phyloP scores from a whole-genome alignment of 1,139 yeast genomes.

The Kodamaea sp. region DNA sequence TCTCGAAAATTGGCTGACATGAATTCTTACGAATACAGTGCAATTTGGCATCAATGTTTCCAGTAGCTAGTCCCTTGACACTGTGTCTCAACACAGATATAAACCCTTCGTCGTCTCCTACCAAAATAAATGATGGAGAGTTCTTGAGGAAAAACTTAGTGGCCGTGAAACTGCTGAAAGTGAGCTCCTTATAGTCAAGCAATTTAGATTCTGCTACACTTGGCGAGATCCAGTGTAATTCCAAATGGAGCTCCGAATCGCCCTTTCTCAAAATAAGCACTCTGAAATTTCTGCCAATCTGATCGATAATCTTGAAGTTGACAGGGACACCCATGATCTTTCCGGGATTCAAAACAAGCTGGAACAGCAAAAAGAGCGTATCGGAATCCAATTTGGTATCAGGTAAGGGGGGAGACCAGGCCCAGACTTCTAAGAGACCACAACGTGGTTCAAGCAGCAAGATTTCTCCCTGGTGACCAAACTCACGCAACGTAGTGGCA shows the following conservation, averaged over 20 bases:
- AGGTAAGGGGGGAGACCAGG: slow-evolving; percentile 40
- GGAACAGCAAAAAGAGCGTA: slow-evolving; percentile 31
- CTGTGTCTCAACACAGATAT: slow-evolving; percentile 20
- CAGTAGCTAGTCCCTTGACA: slow-evolving; percentile 12
- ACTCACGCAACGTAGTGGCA: slow-evolving; percentile 3
- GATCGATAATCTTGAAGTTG: slow-evolving; percentile 1
- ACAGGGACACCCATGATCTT: neutral
- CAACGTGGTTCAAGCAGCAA: slow-evolving; percentile 32
- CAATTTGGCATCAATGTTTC: slow-evolving; percentile 22
- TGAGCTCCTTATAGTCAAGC: neutral
- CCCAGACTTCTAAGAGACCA: slow-evolving; percentile 49
- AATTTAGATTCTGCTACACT: neutral
- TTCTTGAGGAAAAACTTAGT: slow-evolving; percentile 20
- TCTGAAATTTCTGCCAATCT: neutral
- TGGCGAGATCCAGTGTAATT: neutral
- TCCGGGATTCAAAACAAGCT: slow-evolving; percentile 1
- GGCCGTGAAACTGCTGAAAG: neutral
- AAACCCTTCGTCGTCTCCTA: slow-evolving; percentile 28
- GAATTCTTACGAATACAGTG: slow-evolving; percentile 25
- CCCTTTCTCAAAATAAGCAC: neutral
- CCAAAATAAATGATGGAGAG: slow-evolving; percentile 21
- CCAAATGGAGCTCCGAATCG: neutral
- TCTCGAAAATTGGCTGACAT: slow-evolving; percentile 25
- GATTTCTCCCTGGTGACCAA: slow-evolving; percentile 41
- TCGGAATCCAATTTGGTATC: slow-evolving; percentile 24